A percentile compares a stretch with the other conserved stretches of the same genome.
These are phyloP conservation scores for Toxoplasma gondii DNA, from an alignment of 169 alveolate genomes.

Conservation along the genomic window DNA sequence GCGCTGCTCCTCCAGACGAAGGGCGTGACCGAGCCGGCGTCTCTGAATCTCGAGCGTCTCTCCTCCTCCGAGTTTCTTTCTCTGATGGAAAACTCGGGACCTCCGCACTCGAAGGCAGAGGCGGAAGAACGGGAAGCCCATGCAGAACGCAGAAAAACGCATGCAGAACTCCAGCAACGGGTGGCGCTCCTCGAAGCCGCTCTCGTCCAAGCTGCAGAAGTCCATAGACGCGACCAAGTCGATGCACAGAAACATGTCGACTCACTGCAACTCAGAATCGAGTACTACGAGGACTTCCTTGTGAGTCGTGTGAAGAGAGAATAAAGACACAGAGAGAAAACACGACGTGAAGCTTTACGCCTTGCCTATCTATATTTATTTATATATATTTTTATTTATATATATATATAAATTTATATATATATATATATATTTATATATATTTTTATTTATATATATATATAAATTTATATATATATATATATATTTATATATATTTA, in stretches of 20 bases:
- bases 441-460: no score
- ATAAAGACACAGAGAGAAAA: no score
- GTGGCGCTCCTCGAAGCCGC: background rate
- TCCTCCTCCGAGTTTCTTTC: background rate
- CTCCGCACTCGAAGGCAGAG: background rate
- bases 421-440: no score
- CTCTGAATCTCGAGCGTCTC: background rate
- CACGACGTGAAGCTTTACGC: no score
- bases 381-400: no score
- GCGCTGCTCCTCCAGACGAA: constrained; percentile 22
- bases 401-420: no score
- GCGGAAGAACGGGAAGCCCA: no score
- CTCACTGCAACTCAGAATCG: background rate
- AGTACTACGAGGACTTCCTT: constrained; percentile 16
- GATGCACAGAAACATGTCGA: background rate
- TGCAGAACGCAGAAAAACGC: background rate
- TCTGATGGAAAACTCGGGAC: background rate
- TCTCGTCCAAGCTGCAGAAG: background rate
- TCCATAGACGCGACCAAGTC: background rate
- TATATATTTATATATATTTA: no score
- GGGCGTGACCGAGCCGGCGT: background rate
- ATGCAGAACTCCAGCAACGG: background rate
- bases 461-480: no score
- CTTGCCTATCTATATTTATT: no score
- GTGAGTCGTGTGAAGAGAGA: background rate